Evolutionary conservation across 768 basidiomycete genomes (phyloP).

Genomic region (Crepidotus variabilis): DNA sequence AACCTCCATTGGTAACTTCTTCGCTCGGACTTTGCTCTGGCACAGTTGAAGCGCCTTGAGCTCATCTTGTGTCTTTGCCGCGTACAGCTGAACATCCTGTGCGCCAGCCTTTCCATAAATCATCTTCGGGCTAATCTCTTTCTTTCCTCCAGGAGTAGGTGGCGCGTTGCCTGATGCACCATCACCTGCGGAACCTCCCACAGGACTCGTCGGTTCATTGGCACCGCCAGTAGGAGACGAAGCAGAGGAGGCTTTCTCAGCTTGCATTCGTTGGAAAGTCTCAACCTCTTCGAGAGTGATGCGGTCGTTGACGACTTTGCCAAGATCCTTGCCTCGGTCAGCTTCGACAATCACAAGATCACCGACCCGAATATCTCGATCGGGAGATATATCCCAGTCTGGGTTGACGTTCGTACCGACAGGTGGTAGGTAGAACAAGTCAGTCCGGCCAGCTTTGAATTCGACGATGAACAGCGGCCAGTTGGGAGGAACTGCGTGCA

Average conservation of each 20-base stretch:
- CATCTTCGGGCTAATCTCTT: constrained; percentile 96
- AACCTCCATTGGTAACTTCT: constrained; percentile 97
- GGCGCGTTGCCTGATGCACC: constrained; percentile 20
- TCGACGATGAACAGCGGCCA: constrained; percentile 96
- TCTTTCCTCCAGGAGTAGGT: constrained; percentile 46
- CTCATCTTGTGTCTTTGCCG: constrained; percentile 87
- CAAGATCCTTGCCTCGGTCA: constrained; percentile 90
- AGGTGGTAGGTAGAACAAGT: constrained; percentile 89
- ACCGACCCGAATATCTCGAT: constrained; percentile 64
- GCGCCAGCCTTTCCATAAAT: constrained; percentile 86
- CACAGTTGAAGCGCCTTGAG: constrained; percentile 88
- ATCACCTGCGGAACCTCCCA: constrained; percentile 30
- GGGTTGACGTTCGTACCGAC: constrained; percentile 13
- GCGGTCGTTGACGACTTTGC: constrained; percentile 87
- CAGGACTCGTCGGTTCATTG: constrained; percentile 48
- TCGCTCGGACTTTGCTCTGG: constrained; percentile 86
- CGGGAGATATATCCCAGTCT: constrained; percentile 14
- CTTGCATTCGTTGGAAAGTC: constrained; percentile 82
- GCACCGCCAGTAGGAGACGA: constrained; percentile 31
- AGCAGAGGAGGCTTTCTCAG: constrained; percentile 42
- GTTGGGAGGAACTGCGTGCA: constrained; percentile 75
- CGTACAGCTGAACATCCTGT: constrained; percentile 81
- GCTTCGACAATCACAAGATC: constrained; percentile 97
- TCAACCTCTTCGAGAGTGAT: constrained; percentile 90
- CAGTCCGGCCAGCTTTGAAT: constrained; percentile 96